Percentiles rank a stretch among this genome's conserved stretches.
These are phyloP conservation scores for Casaregolazyma lundiana DNA, from an alignment of 1,139 yeast species.

Conservation along the genomic window DNA sequence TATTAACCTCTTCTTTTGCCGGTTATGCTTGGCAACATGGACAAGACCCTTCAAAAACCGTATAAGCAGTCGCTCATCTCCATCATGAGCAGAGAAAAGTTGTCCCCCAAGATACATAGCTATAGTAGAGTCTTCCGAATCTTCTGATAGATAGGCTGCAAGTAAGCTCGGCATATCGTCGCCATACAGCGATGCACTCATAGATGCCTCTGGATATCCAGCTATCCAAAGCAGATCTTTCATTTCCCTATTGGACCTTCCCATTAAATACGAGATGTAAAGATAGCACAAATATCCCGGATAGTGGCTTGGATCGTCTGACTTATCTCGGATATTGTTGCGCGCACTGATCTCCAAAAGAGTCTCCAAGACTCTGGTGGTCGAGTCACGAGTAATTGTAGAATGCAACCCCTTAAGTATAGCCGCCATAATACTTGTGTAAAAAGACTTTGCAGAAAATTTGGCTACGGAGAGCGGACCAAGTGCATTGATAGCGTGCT, in stretches of 20 bases:
- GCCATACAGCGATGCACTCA: slow-evolving; percentile 30
- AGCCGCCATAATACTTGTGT: slow-evolving; percentile 49
- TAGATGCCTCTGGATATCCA: slow-evolving; percentile 39
- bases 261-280: slow-evolving; percentile 51
- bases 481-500: slow-evolving; percentile 40
- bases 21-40: slow-evolving; percentile 34
- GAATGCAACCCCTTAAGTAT: slow-evolving; percentile 60
- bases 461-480: slow-evolving; percentile 45
- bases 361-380: slow-evolving; percentile 48
- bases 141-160: slow-evolving; percentile 46
- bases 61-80: slow-evolving; percentile 48
- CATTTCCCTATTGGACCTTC: slow-evolving; percentile 47
- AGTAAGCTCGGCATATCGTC: slow-evolving; percentile 46
- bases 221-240: slow-evolving; percentile 43
- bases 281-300: slow-evolving; percentile 41
- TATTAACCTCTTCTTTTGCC: slow-evolving; percentile 23
- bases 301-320: slow-evolving; percentile 15
- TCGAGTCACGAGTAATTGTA: slow-evolving; percentile 55
- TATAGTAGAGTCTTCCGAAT: slow-evolving; percentile 40
- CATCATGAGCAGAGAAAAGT: slow-evolving; percentile 47
- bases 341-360: slow-evolving; percentile 47
- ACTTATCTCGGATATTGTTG: slow-evolving; percentile 24
- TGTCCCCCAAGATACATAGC: slow-evolving; percentile 51
- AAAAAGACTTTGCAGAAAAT: slow-evolving; percentile 45
- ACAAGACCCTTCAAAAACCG: slow-evolving; percentile 51